Percentiles rank a stretch among this genome's conserved stretches.
These are phyloP conservation scores for Gossypioides kirkii DNA, from an alignment of 345 rosid genomes.

Conservation along the genomic window DNA sequence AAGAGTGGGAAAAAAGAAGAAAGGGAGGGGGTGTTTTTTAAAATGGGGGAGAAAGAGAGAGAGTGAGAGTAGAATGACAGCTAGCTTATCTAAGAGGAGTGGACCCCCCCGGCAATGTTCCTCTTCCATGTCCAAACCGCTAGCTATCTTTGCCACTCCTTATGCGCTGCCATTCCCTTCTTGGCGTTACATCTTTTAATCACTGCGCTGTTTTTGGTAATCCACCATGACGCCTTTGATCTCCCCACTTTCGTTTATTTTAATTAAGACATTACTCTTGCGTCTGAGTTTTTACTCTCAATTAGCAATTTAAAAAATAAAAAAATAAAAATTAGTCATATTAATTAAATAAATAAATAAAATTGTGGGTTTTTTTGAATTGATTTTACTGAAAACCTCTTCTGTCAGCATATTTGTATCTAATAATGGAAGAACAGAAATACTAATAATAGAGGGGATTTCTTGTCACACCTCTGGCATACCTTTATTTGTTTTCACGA, in stretches of 20 bases:
- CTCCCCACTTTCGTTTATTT: too few relatives aligned
- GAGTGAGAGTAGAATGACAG: not conserved
- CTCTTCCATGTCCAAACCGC: not conserved
- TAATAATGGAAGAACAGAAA: not conserved
- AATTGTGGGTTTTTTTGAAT: too few relatives aligned
- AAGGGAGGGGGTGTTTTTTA: slow-evolving; percentile 10
- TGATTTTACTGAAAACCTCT: not conserved
- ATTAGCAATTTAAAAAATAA: too few relatives aligned
- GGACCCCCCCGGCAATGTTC: slow-evolving; percentile 8
- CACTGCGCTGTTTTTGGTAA: too few relatives aligned
- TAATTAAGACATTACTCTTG: too few relatives aligned
- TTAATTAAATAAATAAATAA: too few relatives aligned
- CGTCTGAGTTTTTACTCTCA: too few relatives aligned
- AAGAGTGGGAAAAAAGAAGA: not conserved
- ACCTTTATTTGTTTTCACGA: too few relatives aligned
- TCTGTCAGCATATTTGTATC: not conserved
- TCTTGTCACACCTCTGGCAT: not conserved
- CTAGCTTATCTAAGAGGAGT: not conserved
- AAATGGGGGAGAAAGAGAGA: slow-evolving; percentile 5
- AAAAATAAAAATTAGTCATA: too few relatives aligned
- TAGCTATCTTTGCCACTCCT: not conserved
- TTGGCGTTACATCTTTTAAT: too few relatives aligned
- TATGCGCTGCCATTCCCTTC: not conserved
- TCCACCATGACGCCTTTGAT: too few relatives aligned
- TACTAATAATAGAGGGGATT: not conserved